Conservation (phyloP, 2,329 filamentous ascomycete species). For the Nothomitra cinnamomea region DNA sequence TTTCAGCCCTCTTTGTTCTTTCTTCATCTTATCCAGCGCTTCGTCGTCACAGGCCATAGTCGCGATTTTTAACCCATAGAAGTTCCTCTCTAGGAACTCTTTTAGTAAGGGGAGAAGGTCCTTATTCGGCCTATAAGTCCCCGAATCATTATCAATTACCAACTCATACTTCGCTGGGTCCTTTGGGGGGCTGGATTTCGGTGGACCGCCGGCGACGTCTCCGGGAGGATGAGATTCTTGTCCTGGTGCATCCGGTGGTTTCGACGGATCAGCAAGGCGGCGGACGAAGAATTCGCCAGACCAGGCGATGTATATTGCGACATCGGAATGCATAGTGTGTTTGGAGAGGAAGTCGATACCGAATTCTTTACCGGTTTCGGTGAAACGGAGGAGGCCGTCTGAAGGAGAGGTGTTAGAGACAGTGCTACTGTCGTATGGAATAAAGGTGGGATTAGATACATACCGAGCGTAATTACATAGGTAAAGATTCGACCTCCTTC, state of each 20-base stretch:
- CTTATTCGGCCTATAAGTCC: constrained; percentile 80
- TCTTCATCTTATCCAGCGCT: constrained; percentile 56
- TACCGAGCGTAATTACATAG: constrained; percentile 61
- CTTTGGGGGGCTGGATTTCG: constrained; percentile 26
- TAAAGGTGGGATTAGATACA: neutral
- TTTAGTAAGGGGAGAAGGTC: constrained; percentile 55
- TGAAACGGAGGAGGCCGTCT: constrained; percentile 76
- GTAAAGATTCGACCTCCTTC: constrained; percentile 78
- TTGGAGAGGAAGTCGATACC: constrained; percentile 86
- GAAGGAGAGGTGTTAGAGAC: neutral
- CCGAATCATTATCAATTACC: constrained; percentile 87
- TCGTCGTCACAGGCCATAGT: constrained; percentile 67
- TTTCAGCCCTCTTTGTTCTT: constrained; percentile 57
- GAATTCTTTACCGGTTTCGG: constrained; percentile 89
- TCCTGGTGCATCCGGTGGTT: constrained; percentile 12
- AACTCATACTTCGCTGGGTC: constrained; percentile 57
- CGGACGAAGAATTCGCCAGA: constrained; percentile 88
- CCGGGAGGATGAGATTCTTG: constrained; percentile 18
- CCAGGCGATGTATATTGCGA: constrained; percentile 78
- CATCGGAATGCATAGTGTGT: constrained; percentile 93
- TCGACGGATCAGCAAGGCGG: constrained; percentile 31
- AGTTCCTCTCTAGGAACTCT: constrained; percentile 50
- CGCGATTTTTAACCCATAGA: constrained; percentile 60
- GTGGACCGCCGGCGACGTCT: constrained; percentile 27
- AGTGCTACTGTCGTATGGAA: no score